Base-by-base conservation (phyloP, 176 grass and related monocot species). In the Ensete ventricosum region DNA sequence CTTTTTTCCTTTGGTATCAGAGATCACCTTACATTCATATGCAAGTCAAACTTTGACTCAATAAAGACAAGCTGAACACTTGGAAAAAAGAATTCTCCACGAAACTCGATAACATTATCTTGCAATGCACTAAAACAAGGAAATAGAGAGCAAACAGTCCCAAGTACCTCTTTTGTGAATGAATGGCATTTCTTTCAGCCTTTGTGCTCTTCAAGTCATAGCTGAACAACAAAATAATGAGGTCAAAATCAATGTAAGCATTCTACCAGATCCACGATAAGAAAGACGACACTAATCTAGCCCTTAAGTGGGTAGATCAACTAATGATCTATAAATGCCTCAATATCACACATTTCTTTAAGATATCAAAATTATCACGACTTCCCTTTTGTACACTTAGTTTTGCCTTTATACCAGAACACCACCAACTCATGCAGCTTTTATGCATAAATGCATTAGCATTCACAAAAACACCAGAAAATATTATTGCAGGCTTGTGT, bases 151-250 rank as follows among this genome's bases (percentile, higher is more conserved):
- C 26, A 63, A 54, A 53, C 43, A 69, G 29, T 57, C 55, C 53
- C 66, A 43, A 55, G 34, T 72, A 99, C 96, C 91, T 95, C 80
- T 89, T 91, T 53, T 84, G 52, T 66, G 54, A 75, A 72, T 82
- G 91, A 84, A 84, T 62, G 7, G 64, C 21, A 12, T 79, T 90
- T 86, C 88, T 89, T 78, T 95, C 86, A 78, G 81, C 84, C 84
- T 86, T 85, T 81, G 88, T 83, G 79, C 79, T 95, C 76, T 86
- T 75, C 62, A 99, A 79, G 77, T 69, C 78, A n/a, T 91, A 95
- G 62, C 96, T 95, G 88, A 74, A 88, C 43, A 57, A 77, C 27
- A 27, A 73, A 29, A 13, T 9, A 63, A 48, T 29, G 14, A 64
- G 50, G 21, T 69, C 8, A 43, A 79, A 1, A 53, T 77, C 57